These are phyloP conservation scores for Leccinum uliginosum DNA, from an alignment of 768 basidiomycete species.

Conservation along the genomic window DNA sequence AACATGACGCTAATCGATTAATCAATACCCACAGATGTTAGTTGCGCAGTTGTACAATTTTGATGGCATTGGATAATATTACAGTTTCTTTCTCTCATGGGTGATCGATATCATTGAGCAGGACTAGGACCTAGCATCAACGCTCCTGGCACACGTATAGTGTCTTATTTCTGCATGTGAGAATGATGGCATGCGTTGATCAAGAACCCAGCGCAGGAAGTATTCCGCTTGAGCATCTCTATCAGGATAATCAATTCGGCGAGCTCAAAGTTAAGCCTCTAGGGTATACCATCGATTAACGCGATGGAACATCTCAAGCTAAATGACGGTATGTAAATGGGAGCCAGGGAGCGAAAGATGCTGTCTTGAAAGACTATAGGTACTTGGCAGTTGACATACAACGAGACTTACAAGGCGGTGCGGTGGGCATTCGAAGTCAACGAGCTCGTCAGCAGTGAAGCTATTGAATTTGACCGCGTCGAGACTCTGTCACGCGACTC, in stretches of 20 bases:
- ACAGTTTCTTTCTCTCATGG: not conserved
- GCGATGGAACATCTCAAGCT: not conserved
- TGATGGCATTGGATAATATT: slow-evolving; percentile 2
- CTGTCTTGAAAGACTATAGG: not conserved
- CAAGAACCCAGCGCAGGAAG: too few relatives aligned
- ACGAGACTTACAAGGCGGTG: slow-evolving; percentile 4
- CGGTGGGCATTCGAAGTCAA: slow-evolving; percentile 9
- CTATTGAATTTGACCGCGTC: not conserved
- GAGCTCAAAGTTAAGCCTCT: not conserved
- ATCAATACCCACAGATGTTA: slow-evolving; percentile 6
- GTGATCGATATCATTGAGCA: too few relatives aligned
- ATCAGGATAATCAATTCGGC: not conserved
- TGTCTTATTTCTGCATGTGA: not conserved
- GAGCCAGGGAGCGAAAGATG: not conserved
- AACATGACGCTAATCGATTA: slow-evolving; percentile 7
- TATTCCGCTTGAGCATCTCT: not conserved
- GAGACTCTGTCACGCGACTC: not conserved
- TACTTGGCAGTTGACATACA: slow-evolving; percentile 6
- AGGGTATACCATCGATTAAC: not conserved
- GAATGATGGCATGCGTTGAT: not conserved
- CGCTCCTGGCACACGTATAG: too few relatives aligned
- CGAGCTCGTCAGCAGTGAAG: not conserved
- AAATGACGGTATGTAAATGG: slow-evolving; percentile 6
- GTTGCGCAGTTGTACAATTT: not conserved
- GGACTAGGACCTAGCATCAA: not conserved